Conservation (phyloP, 495 filamentous ascomycete species). For the Penicillium bialowiezense region DNA sequence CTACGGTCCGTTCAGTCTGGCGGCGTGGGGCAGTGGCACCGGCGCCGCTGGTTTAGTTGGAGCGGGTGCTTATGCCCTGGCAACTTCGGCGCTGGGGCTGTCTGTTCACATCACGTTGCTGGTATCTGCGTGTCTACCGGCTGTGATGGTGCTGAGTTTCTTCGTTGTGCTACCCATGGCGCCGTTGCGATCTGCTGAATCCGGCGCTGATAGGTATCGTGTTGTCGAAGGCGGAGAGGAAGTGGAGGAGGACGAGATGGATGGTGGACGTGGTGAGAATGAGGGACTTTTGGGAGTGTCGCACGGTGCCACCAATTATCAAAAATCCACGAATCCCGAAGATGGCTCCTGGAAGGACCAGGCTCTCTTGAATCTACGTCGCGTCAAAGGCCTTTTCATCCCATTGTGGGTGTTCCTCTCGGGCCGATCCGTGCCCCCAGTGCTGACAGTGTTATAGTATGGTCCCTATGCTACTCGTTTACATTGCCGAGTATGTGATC, state of each 20-base stretch:
- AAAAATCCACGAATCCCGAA: constrained; percentile 18
- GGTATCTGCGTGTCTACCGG: constrained; percentile 72
- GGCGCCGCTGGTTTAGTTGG: constrained; percentile 87
- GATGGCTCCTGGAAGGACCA: constrained; percentile 23
- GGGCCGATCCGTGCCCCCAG: background rate
- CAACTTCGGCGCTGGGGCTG: constrained; percentile 74
- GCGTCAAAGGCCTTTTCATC: constrained; percentile 56
- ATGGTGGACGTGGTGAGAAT: constrained; percentile 36
- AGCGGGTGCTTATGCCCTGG: constrained; percentile 79
- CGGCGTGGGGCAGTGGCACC: constrained; percentile 90
- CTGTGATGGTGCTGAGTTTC: constrained; percentile 81
- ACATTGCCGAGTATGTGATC: constrained; percentile 93
- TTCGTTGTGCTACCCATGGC: constrained; percentile 72
- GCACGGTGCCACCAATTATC: constrained; percentile 12
- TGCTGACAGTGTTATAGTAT: constrained; percentile 56
- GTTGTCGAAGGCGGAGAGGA: constrained; percentile 38
- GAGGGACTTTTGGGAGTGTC: constrained; percentile 41
- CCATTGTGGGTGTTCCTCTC: constrained; percentile 55
- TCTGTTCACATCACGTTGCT: constrained; percentile 69
- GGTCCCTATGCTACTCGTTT: constrained; percentile 88
- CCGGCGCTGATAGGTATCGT: constrained; percentile 25
- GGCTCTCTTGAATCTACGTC: constrained; percentile 49
- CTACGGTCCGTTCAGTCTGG: constrained; percentile 86
- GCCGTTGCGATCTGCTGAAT: constrained; percentile 40
- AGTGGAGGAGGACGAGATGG: constrained; percentile 32